These are phyloP conservation scores for Zizania palustris DNA, from an alignment of 202 grass and related monocot species.

Conservation along the genomic window DNA sequence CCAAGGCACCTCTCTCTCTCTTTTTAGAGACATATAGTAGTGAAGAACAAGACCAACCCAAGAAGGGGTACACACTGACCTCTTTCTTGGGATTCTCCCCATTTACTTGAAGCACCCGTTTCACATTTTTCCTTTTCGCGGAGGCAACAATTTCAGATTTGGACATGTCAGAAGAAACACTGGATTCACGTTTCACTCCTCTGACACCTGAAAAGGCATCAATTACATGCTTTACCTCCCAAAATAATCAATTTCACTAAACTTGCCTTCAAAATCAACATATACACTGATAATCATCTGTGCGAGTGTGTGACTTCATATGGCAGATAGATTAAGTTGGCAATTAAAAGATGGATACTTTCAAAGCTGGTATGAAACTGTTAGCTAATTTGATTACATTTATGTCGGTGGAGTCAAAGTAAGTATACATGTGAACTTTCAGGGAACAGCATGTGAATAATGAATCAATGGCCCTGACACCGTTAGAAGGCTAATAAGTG, in stretches of 20 bases:
- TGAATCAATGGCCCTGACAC: no score
- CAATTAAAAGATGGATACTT: not conserved
- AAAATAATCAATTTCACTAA: not conserved
- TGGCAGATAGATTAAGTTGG: slow-evolving; percentile 10
- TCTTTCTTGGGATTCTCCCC: slow-evolving; percentile 39
- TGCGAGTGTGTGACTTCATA: not conserved
- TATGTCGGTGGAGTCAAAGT: no score
- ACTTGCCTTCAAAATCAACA: not conserved
- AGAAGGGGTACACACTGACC: not conserved
- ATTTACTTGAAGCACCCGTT: slow-evolving; percentile 37
- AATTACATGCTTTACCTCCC: not conserved
- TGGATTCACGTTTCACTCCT: slow-evolving; percentile 36
- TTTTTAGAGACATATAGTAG: not conserved
- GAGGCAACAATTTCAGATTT: slow-evolving; percentile 16
- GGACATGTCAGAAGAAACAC: slow-evolving; percentile 24
- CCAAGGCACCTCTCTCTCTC: slow-evolving; percentile 32
- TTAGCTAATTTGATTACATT: no score
- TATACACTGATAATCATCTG: not conserved
- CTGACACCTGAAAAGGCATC: slow-evolving; percentile 39
- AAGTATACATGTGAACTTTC: no score
- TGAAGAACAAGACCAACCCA: not conserved
- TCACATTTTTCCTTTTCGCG: slow-evolving; percentile 43
- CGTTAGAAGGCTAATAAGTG: no score
- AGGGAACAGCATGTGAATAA: no score
- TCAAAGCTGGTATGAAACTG: not conserved